Conservation (phyloP, 768 basidiomycete species). For the Crassisporium funariophilum region DNA sequence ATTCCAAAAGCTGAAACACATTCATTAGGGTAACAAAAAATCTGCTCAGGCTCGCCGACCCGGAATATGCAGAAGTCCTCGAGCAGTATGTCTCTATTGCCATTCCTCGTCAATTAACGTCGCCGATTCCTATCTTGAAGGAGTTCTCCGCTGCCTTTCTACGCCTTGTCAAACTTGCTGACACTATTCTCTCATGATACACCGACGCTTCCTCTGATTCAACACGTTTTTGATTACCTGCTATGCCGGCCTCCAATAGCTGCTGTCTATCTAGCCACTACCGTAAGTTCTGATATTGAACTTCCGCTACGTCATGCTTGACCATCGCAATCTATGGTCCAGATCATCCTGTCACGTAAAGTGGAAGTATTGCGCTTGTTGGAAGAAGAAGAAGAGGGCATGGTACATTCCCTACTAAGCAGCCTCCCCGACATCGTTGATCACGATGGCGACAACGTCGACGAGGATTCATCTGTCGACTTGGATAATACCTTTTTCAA, state of each 20-base stretch:
- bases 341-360: conserved; percentile 79
- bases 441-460: conserved; percentile 23
- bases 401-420: conserved; percentile 76
- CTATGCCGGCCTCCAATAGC: conserved; percentile 80
- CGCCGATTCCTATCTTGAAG: conserved; percentile 34
- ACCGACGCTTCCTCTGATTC: conserved; percentile 85
- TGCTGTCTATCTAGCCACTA: conserved; percentile 80
- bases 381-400: conserved; percentile 76
- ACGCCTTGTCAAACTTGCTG: conserved; percentile 86
- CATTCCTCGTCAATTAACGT: not conserved
- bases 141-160: conserved; percentile 81
- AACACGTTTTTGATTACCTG: conserved; percentile 91
- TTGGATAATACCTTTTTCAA: conserved; percentile 18
- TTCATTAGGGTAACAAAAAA: conserved; percentile 67
- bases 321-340: conserved; percentile 1
- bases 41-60: conserved; percentile 71
- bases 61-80: conserved; percentile 65
- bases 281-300: conserved; percentile 51
- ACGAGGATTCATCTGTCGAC: conserved; percentile 2
- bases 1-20: not conserved
- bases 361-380: conserved; percentile 62
- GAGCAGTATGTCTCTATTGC: conserved; percentile 56
- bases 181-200: conserved; percentile 93
- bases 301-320: not conserved
- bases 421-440: conserved; percentile 63